Evolutionary conservation across 1,139 yeast species (phyloP).

Genomic region (Lodderomyces oxycetoniae): DNA sequence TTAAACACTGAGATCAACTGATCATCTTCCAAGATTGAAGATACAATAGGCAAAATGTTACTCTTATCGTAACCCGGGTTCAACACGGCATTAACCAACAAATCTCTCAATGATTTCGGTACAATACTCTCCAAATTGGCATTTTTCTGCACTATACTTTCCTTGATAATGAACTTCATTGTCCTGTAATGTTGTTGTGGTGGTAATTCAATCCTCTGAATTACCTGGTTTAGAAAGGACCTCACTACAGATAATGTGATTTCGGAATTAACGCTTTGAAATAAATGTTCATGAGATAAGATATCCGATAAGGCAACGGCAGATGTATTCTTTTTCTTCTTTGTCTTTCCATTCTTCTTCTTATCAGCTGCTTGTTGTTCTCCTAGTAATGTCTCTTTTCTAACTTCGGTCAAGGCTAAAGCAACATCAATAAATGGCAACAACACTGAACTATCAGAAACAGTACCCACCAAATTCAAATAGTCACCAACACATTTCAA

Average conservation of each 20-base stretch:
- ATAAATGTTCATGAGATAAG: constrained; percentile 62
- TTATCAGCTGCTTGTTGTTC: neutral
- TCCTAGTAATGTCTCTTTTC: constrained; percentile 13
- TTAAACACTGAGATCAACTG: constrained; percentile 50
- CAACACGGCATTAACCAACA: constrained; percentile 51
- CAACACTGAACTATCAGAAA: constrained; percentile 36
- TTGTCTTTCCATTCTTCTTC: constrained; percentile 7
- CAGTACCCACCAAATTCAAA: constrained; percentile 28
- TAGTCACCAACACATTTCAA: constrained; percentile 26
- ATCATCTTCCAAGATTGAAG: constrained; percentile 43
- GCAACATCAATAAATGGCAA: constrained; percentile 46
- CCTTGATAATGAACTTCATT: constrained; percentile 51
- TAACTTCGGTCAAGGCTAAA: constrained; percentile 41
- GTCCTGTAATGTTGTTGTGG: constrained; percentile 61
- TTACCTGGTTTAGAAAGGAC: constrained; percentile 44
- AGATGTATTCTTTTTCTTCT: constrained; percentile 39
- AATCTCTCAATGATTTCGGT: constrained; percentile 28
- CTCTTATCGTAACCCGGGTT: constrained; percentile 62
- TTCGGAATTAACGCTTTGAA: constrained; percentile 19
- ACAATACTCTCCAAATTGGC: constrained; percentile 23
- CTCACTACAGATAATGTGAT: constrained; percentile 43
- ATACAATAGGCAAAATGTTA: constrained; percentile 68
- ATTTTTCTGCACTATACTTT: constrained; percentile 34
- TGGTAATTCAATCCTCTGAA: constrained; percentile 52
- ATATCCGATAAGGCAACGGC: constrained; percentile 61